phyloP scores from a whole-genome alignment of 2,329 filamentous ascomycete species.

The Penicillium aurantiogriseum region DNA sequence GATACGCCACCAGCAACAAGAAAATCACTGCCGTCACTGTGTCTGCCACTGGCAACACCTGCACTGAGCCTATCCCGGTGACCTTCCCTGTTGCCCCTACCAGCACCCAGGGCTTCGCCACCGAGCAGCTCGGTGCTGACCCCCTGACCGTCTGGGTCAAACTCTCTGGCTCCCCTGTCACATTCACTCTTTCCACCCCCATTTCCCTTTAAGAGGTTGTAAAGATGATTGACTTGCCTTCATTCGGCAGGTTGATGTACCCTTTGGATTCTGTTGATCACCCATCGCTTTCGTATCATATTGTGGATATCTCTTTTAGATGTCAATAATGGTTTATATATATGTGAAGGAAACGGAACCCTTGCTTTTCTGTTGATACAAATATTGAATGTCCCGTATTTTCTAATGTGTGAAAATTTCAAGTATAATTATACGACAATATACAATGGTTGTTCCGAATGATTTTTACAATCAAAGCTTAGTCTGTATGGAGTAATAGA shows the following conservation, averaged over 20 bases:
- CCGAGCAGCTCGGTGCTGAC: constrained; percentile 56
- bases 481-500: background rate
- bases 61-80: constrained; percentile 53
- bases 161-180: constrained; percentile 47
- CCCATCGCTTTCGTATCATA: background rate
- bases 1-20: constrained; percentile 46
- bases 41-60: constrained; percentile 51
- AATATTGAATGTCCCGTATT: background rate
- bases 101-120: constrained; percentile 45
- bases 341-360: background rate
- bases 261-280: background rate
- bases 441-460: background rate
- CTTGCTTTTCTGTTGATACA: background rate
- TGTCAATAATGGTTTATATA: constrained; percentile 9
- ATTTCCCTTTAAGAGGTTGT: constrained; percentile 30
- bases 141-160: constrained; percentile 53
- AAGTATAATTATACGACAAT: background rate
- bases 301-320: constrained; percentile 7
- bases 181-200: constrained; percentile 44
- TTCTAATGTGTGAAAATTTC: background rate
- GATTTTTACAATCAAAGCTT: background rate
- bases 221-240: background rate
- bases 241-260: background rate
- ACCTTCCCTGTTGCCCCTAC: constrained; percentile 52
- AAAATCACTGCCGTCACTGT: constrained; percentile 54